A percentile compares a stretch with the other conserved stretches of the same genome.
Evolutionary conservation across 208 protist genomes (phyloP).

Genomic region (Acanthamoeba pearcei): DNA sequence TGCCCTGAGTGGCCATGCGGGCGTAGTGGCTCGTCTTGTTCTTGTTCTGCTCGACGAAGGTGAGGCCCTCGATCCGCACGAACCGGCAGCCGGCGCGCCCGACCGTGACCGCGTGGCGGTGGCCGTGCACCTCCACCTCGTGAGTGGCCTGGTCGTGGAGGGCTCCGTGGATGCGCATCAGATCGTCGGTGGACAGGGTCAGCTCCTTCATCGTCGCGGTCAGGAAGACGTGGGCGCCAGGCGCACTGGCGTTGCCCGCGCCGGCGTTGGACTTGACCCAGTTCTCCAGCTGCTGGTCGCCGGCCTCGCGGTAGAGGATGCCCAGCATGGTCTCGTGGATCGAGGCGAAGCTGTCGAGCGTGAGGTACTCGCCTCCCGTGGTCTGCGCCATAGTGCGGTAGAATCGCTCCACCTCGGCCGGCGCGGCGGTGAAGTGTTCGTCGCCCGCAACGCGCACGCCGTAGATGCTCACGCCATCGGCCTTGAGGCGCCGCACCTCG

Average conservation of each 20-base stretch:
- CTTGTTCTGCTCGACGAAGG: conserved; percentile 53
- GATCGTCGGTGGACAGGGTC: background rate
- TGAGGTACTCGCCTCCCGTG: conserved; percentile 43
- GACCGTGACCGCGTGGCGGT: background rate
- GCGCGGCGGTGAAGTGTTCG: background rate
- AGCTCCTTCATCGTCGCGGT: conserved; percentile 36
- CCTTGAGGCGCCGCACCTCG: background rate
- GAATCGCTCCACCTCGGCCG: background rate
- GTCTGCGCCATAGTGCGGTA: background rate
- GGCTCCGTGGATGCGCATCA: conserved; percentile 11
- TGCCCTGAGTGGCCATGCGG: conserved; percentile 19
- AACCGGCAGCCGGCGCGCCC: conserved; percentile 9
- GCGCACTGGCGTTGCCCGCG: background rate
- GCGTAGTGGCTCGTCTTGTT: conserved; percentile 20
- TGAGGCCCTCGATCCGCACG: conserved; percentile 57
- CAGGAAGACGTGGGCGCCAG: conserved; percentile 7
- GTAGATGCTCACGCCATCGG: conserved; percentile 10
- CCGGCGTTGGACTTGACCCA: background rate
- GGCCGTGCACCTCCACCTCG: background rate
- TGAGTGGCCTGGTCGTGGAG: background rate
- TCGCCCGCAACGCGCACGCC: background rate
- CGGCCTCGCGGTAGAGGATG: conserved; percentile 45
- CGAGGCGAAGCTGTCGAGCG: background rate
- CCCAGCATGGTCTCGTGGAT: conserved; percentile 46
- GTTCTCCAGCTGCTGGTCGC: background rate